Percentiles rank a stretch among this genome's conserved stretches.
phyloP scores from a whole-genome alignment of 176 grass and related monocot species.

The Poa annua region DNA sequence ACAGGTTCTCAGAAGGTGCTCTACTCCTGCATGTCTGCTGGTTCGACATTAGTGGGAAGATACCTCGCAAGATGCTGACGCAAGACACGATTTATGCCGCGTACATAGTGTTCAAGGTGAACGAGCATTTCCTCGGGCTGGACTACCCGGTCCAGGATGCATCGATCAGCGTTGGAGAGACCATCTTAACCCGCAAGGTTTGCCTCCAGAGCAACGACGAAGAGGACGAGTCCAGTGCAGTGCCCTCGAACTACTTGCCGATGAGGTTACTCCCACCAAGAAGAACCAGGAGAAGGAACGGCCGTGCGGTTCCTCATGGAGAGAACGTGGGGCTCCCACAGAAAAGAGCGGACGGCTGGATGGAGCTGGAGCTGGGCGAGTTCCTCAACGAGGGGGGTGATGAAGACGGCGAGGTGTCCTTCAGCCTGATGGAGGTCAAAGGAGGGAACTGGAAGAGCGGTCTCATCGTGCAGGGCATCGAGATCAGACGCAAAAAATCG shows the following conservation, averaged over 20 bases:
- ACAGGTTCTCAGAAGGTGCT: conserved; percentile 51
- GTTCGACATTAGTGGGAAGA: conserved; percentile 64
- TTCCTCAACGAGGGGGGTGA: conserved; percentile 44
- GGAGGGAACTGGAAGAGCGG: conserved; percentile 53
- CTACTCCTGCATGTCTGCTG: conserved; percentile 58
- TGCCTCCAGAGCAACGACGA: conserved; percentile 28
- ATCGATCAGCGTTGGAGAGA: conserved; percentile 22
- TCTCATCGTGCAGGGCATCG: conserved; percentile 68
- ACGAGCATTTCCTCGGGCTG: background rate
- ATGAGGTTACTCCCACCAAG: background rate
- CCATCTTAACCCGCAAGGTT: background rate
- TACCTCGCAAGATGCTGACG: conserved; percentile 56
- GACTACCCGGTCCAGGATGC: conserved; percentile 5
- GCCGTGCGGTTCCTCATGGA: background rate
- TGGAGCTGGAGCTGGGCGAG: conserved; percentile 68
- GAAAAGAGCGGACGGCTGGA: conserved; percentile 51
- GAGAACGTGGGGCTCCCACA: background rate
- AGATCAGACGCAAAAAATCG: conserved; percentile 61
- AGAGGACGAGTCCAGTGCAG: background rate
- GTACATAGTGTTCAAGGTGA: conserved; percentile 58
- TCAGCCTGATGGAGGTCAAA: conserved; percentile 49
- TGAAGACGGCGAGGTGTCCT: conserved; percentile 49
- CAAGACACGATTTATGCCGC: conserved; percentile 39
- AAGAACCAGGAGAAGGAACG: conserved; percentile 13
- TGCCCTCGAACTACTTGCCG: conserved; percentile 17